A percentile compares a stretch with the other conserved stretches of the same genome.
Evolutionary conservation across 495 filamentous ascomycete genomes (phyloP).

Genomic region (Xylaria grammica): DNA sequence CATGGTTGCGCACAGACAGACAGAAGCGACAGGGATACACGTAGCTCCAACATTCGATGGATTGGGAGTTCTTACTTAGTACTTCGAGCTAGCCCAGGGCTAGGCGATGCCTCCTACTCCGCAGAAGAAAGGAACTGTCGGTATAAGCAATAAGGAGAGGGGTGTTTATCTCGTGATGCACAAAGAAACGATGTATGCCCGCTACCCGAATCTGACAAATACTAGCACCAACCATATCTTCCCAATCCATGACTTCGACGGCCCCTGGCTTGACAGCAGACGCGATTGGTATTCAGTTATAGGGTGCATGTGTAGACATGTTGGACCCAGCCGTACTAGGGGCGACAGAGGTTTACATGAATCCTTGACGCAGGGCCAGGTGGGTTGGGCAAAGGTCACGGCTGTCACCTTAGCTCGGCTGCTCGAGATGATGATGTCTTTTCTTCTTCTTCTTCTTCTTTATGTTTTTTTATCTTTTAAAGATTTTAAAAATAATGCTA

Average conservation of each 20-base stretch:
- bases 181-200: background rate
- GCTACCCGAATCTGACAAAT: constrained; percentile 10
- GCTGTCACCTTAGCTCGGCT: too few species aligned
- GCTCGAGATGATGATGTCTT: background rate
- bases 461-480: too few species aligned
- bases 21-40: background rate
- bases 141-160: too few species aligned
- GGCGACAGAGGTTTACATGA: constrained; percentile 7
- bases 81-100: too few species aligned
- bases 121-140: too few species aligned
- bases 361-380: background rate
- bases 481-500: too few species aligned
- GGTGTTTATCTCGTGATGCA: background rate
- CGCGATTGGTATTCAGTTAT: background rate
- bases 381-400: too few species aligned
- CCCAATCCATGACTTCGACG: too few species aligned
- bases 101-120: too few species aligned
- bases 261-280: background rate
- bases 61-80: background rate
- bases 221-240: background rate
- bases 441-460: background rate
- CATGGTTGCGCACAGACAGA: constrained; percentile 1
- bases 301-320: background rate
- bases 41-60: background rate
- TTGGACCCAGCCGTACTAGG: background rate